Percentiles rank a stretch among this genome's conserved stretches.
Conservation (phyloP, 768 basidiomycete genomes). For the Coprinopsis marcescibilis region DNA sequence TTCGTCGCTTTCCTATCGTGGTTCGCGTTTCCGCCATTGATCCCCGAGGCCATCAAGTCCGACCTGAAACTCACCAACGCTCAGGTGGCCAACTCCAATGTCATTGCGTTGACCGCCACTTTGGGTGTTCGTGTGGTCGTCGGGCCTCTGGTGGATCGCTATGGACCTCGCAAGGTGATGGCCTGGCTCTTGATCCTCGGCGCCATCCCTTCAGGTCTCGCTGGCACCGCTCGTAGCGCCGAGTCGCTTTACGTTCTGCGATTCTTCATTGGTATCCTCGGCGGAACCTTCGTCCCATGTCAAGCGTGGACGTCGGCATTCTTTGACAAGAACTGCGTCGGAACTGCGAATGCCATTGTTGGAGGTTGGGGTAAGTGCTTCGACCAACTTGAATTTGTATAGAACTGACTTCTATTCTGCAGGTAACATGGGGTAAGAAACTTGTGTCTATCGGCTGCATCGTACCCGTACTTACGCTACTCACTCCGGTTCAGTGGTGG, state of each 20-base stretch:
- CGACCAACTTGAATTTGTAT: constrained; percentile 2
- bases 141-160: constrained; percentile 48
- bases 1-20: constrained; percentile 45
- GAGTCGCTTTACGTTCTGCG: constrained; percentile 35
- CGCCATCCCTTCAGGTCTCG: constrained; percentile 54
- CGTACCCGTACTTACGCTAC: not conserved
- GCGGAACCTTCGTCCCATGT: constrained; percentile 56
- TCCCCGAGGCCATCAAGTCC: constrained; percentile 47
- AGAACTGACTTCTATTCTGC: not conserved
- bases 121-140: constrained; percentile 40
- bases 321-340: constrained; percentile 44
- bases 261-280: constrained; percentile 58
- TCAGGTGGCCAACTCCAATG: constrained; percentile 48
- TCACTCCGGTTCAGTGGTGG: constrained; percentile 27
- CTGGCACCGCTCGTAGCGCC: constrained; percentile 41
- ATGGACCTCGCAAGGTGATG: constrained; percentile 52
- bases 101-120: constrained; percentile 42
- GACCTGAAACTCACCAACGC: constrained; percentile 44
- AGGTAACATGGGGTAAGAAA: constrained; percentile 29
- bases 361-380: constrained; percentile 48
- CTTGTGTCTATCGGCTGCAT: not conserved
- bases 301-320: constrained; percentile 58
- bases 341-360: constrained; percentile 46
- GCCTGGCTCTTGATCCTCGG: constrained; percentile 46
- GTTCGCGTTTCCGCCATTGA: constrained; percentile 61